Conservation (phyloP, 352 stramenopile genomes). For the Phytophthora ohioensis region DNA sequence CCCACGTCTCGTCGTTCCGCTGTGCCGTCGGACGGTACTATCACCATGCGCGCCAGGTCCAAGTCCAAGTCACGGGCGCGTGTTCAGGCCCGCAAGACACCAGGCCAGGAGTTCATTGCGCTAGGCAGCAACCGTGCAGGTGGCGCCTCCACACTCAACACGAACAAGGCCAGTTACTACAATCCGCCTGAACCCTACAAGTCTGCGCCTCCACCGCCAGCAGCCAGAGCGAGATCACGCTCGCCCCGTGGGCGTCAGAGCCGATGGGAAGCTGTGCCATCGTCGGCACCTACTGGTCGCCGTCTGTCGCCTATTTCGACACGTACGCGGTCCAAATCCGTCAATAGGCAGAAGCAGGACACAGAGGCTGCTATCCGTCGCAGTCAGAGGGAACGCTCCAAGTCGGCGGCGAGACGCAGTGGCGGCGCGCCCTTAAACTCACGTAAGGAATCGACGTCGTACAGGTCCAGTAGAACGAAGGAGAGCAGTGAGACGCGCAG, state of each 20-base stretch:
- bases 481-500: slow-evolving; percentile 17
- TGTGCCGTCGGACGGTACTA: slow-evolving; percentile 13
- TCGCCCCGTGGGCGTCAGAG: slow-evolving; percentile 15
- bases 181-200: slow-evolving; percentile 21
- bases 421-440: slow-evolving; percentile 15
- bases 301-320: slow-evolving; percentile 32
- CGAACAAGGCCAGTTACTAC: slow-evolving; percentile 52
- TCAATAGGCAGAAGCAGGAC: slow-evolving; percentile 31
- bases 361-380: slow-evolving; percentile 27
- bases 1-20: slow-evolving; percentile 4
- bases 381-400: slow-evolving; percentile 42
- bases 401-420: slow-evolving; percentile 45
- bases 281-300: slow-evolving; percentile 6
- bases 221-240: slow-evolving; percentile 38
- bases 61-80: slow-evolving; percentile 70
- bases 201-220: not conserved
- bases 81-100: slow-evolving; percentile 30
- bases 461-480: slow-evolving; percentile 1
- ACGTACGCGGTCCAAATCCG: slow-evolving; percentile 60
- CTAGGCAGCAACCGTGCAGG: slow-evolving; percentile 46
- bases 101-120: slow-evolving; percentile 57
- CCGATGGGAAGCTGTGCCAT: slow-evolving; percentile 1
- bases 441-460: slow-evolving; percentile 1
- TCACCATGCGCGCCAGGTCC: slow-evolving; percentile 55
- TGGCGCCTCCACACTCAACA: slow-evolving; percentile 37